A percentile compares a stretch with the other conserved stretches of the same genome.
Conservation (phyloP, 164 flowering plant genomes). For the Stephania japonica region DNA sequence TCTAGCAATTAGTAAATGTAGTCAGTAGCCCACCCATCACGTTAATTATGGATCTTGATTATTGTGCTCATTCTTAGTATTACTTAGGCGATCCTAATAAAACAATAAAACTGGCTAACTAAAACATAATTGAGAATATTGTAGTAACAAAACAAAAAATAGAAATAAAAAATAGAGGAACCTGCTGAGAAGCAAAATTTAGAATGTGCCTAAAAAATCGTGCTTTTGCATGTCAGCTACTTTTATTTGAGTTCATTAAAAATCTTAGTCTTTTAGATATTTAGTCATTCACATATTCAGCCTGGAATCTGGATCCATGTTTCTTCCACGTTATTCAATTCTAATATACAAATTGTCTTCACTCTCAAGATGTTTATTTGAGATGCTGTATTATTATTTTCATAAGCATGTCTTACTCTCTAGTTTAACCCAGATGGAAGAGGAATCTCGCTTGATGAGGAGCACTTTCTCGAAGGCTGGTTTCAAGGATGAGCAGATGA, state of each 20-base stretch:
- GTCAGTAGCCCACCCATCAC: neutral
- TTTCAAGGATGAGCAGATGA: slow-evolving; percentile 33
- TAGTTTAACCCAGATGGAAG: slow-evolving; percentile 51
- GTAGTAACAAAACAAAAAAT: neutral
- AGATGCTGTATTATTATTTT: neutral
- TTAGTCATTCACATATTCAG: neutral
- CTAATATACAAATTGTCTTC: neutral
- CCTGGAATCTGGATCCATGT: too few relatives aligned
- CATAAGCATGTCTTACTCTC: neutral
- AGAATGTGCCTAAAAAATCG: too few relatives aligned
- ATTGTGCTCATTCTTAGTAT: neutral
- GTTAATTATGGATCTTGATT: neutral
- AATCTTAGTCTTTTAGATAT: too few relatives aligned
- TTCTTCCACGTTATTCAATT: neutral
- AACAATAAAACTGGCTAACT: neutral
- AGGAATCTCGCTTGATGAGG: slow-evolving; percentile 53
- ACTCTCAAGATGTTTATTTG: too few relatives aligned
- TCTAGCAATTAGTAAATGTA: too few relatives aligned
- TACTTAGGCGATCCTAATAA: neutral
- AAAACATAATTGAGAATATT: too few relatives aligned
- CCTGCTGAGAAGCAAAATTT: neutral
- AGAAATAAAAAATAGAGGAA: neutral
- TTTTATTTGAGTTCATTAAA: neutral
- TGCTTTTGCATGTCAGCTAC: too few relatives aligned
- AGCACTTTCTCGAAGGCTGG: slow-evolving; percentile 37